phyloP scores from a whole-genome alignment of 139 green algal genomes.

The Closterium sp. region DNA sequence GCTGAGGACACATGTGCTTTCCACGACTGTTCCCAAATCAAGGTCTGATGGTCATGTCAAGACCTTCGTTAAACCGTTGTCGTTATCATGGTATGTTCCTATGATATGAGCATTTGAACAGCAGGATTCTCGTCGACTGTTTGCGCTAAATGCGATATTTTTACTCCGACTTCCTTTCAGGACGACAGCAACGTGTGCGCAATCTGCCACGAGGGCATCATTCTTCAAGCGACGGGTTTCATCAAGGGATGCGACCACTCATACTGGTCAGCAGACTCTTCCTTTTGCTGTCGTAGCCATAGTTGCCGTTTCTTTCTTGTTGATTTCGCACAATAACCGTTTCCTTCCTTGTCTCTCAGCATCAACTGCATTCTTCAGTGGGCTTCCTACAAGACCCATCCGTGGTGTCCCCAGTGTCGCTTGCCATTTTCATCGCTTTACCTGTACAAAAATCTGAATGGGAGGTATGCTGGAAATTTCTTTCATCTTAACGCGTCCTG shows the following conservation, averaged over 20 bases:
- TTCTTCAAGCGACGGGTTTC: slow-evolving; percentile 62
- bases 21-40: no score
- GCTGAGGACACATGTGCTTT: no score
- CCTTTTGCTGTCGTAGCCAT: no score
- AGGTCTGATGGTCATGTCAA: no score
- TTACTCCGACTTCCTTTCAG: no score
- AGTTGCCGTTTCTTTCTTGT: neutral
- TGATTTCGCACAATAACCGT: neutral
- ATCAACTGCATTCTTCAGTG: slow-evolving; percentile 78
- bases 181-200: slow-evolving; percentile 59
- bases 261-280: slow-evolving; percentile 68
- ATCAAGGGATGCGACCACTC: slow-evolving; percentile 80
- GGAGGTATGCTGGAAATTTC: slow-evolving; percentile 44
- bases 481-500: neutral
- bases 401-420: slow-evolving; percentile 79
- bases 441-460: slow-evolving; percentile 71
- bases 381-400: slow-evolving; percentile 65
- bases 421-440: slow-evolving; percentile 62
- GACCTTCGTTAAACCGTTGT: no score
- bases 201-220: slow-evolving; percentile 73
- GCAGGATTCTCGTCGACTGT: no score
- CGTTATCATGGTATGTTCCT: no score
- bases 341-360: neutral
- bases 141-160: no score
- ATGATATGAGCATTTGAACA: no score